phyloP scores from a whole-genome alignment of 2,329 filamentous ascomycete genomes.

The Penicillium polonicum region DNA sequence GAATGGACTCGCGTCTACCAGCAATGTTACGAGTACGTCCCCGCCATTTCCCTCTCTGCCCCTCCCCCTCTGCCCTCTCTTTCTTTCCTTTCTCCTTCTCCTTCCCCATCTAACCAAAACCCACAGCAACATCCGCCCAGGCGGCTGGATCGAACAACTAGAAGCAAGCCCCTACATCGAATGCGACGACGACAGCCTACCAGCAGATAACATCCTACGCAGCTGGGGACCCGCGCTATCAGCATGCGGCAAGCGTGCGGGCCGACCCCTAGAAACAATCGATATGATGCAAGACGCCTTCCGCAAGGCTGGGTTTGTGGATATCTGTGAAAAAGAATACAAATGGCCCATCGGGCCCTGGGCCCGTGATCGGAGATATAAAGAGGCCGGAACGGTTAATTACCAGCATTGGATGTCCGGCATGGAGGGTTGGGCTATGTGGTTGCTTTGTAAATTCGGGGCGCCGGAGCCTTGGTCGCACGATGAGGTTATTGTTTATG shows the following conservation, averaged over 20 bases:
- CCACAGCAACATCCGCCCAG: conserved; percentile 20
- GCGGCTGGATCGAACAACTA: conserved; percentile 24
- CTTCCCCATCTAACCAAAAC: neutral
- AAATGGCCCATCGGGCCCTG: conserved; percentile 34
- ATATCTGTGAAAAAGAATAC: conserved; percentile 30
- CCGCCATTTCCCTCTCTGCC: too few species aligned
- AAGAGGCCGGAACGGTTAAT: conserved; percentile 44
- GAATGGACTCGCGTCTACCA: conserved; percentile 21
- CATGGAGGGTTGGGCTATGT: conserved; percentile 30
- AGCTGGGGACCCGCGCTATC: conserved; percentile 18
- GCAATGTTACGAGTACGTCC: conserved; percentile 20
- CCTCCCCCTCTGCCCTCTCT: too few species aligned
- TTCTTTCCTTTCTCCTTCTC: too few species aligned
- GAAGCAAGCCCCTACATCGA: conserved; percentile 20
- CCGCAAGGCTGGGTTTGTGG: conserved; percentile 31
- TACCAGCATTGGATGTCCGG: conserved; percentile 28
- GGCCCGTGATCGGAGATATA: conserved; percentile 29
- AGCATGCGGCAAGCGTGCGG: conserved; percentile 22
- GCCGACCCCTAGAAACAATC: conserved; percentile 24
- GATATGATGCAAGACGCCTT: conserved; percentile 25
- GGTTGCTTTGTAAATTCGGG: conserved; percentile 26
- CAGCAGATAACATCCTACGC: conserved; percentile 14
- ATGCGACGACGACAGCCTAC: conserved; percentile 20
- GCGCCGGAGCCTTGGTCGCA: conserved; percentile 22
- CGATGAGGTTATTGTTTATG: conserved; percentile 21